These are phyloP conservation scores for Entomortierella chlamydospora DNA, from an alignment of 192 early-diverging fungal genomes.

Conservation along the genomic window DNA sequence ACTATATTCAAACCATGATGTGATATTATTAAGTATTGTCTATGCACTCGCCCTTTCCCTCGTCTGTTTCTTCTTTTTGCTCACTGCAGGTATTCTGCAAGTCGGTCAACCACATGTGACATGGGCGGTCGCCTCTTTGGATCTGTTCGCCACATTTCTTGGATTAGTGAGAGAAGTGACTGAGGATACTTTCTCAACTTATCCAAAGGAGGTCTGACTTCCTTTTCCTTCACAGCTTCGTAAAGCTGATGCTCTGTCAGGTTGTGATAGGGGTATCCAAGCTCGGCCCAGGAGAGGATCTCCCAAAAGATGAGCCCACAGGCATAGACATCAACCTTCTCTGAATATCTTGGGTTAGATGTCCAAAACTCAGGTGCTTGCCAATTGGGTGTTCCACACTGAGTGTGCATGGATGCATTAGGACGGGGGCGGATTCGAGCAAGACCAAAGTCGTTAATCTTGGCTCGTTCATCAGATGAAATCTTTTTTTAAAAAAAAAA, in stretches of 20 bases:
- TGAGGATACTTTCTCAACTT: conserved; percentile 69
- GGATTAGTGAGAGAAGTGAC: conserved; percentile 69
- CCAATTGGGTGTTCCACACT: conserved; percentile 86
- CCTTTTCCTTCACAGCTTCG: conserved; percentile 68
- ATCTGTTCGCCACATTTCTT: conserved; percentile 80
- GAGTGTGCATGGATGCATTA: conserved; percentile 77
- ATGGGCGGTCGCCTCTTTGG: conserved; percentile 71
- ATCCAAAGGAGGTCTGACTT: conserved; percentile 67
- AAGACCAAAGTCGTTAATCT: conserved; percentile 86
- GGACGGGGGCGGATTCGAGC: conserved; percentile 78
- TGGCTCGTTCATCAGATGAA: conserved; percentile 71
- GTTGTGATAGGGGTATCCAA: conserved; percentile 78
- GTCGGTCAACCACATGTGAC: conserved; percentile 76
- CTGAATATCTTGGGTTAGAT: conserved; percentile 75
- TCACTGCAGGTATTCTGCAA: conserved; percentile 72
- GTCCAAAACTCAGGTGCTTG: conserved; percentile 85
- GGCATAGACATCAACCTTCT: conserved; percentile 80
- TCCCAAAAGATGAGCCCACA: conserved; percentile 85
- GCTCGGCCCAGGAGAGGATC: conserved; percentile 78
- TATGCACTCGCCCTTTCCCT: not conserved
- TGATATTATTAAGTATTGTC: too few species aligned
- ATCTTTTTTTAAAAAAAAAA: too few species aligned
- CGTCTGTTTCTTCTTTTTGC: not conserved
- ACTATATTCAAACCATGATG: too few species aligned
- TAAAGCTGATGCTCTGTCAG: conserved; percentile 73